phyloP scores from a whole-genome alignment of 371 early-diverging fungal species.

The Rhizopus microsporus region DNA sequence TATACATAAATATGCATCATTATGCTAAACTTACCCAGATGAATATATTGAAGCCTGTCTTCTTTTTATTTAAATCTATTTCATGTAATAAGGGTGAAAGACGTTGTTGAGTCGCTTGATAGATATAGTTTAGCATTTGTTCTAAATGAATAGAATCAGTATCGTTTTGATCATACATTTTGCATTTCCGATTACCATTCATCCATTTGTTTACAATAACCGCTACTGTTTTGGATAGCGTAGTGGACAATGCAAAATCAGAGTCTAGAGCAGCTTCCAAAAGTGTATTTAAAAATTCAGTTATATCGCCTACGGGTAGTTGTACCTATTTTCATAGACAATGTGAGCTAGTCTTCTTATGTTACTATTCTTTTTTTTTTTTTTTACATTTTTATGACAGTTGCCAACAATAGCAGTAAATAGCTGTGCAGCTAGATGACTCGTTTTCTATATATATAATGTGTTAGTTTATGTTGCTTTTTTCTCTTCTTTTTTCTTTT shows the following conservation, averaged over 20 bases:
- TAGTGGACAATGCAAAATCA: background rate
- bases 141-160: conserved; percentile 14
- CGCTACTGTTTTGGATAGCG: conserved; percentile 47
- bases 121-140: conserved; percentile 11
- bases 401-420: conserved; percentile 43
- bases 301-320: conserved; percentile 42
- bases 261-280: background rate
- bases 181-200: conserved; percentile 33
- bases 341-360: background rate
- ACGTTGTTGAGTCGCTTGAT: background rate
- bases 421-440: conserved; percentile 12
- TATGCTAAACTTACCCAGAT: conserved; percentile 9
- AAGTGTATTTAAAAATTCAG: conserved; percentile 35
- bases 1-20: no score
- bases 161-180: background rate
- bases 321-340: conserved; percentile 26
- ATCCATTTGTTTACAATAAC: conserved; percentile 54
- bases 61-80: conserved; percentile 7
- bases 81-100: conserved; percentile 13
- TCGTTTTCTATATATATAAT: background rate
- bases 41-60: conserved; percentile 7
- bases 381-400: conserved; percentile 33
- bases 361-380: background rate
- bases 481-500: background rate
- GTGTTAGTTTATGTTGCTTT: no score